Conservation (phyloP, 1,284 basidiomycete genomes). For the Clitocybe nebularis region DNA sequence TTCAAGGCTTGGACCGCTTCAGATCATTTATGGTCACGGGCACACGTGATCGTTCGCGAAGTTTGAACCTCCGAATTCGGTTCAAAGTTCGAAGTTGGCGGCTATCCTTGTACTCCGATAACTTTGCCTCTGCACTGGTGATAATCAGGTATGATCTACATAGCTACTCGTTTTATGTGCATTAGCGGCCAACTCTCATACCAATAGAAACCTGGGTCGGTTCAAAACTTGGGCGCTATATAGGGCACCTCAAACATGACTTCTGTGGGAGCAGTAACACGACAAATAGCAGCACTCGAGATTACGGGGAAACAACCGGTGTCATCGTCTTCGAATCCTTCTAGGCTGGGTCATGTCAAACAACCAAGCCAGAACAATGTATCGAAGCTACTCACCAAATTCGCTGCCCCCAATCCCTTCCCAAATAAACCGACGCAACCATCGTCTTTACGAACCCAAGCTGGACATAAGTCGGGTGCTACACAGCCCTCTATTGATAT, state of each 20-base stretch:
- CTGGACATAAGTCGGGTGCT: conserved; percentile 15
- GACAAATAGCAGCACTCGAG: conserved; percentile 26
- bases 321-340: conserved; percentile 12
- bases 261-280: conserved; percentile 19
- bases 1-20: no score
- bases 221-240: no score
- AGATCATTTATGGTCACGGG: no score
- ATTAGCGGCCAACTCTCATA: no score
- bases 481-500: conserved; percentile 47
- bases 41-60: no score
- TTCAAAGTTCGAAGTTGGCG: no score
- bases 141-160: no score
- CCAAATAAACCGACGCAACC: conserved; percentile 26
- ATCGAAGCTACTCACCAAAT: conserved; percentile 58
- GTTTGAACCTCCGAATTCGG: no score
- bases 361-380: conserved; percentile 52
- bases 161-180: no score
- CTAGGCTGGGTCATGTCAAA: conserved; percentile 39
- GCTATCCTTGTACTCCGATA: no score
- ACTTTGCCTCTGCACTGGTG: no score
- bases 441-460: conserved; percentile 31
- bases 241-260: conserved; percentile 2
- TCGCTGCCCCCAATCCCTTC: conserved; percentile 46
- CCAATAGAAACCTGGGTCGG: no score
- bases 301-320: conserved; percentile 21